phyloP scores from a whole-genome alignment of 2,329 filamentous ascomycete genomes.

The Arthrobotrys sinensis region DNA sequence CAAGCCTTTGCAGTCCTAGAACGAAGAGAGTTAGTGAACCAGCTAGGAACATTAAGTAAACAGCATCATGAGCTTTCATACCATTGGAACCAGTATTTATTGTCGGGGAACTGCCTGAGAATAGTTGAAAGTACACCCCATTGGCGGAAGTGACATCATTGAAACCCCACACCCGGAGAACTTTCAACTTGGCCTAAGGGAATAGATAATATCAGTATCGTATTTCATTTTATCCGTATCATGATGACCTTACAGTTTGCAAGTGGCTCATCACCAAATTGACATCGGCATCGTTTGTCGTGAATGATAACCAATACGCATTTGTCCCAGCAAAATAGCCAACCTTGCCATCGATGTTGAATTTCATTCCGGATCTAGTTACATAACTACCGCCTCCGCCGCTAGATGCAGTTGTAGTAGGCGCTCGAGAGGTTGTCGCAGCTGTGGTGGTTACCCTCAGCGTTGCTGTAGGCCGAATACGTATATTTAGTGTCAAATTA shows the following conservation, averaged over 20 bases:
- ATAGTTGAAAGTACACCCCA: constrained; percentile 38
- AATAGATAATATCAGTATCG: neutral
- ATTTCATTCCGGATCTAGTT: constrained; percentile 20
- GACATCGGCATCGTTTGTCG: constrained; percentile 69
- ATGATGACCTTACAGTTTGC: constrained; percentile 55
- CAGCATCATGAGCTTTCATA: neutral
- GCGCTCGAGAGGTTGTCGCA: neutral
- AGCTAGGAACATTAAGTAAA: too few relatives aligned
- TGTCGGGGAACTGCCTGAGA: constrained; percentile 27
- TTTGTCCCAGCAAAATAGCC: constrained; percentile 60
- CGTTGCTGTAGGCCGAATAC: neutral
- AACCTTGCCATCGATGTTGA: constrained; percentile 47
- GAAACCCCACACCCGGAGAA: constrained; percentile 76
- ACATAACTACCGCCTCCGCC: neutral
- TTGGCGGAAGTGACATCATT: constrained; percentile 69
- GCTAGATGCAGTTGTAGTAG: neutral
- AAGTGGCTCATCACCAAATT: constrained; percentile 71
- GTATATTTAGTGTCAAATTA: too few relatives aligned
- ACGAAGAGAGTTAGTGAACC: neutral
- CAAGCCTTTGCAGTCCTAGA: constrained; percentile 74
- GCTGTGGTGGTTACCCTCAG: neutral
- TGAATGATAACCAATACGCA: constrained; percentile 51
- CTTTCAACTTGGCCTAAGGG: constrained; percentile 71
- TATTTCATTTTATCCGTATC: neutral
- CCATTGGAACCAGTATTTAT: constrained; percentile 65